phyloP scores from a whole-genome alignment of 1,139 yeast genomes.

The Hyphopichia fennica region DNA sequence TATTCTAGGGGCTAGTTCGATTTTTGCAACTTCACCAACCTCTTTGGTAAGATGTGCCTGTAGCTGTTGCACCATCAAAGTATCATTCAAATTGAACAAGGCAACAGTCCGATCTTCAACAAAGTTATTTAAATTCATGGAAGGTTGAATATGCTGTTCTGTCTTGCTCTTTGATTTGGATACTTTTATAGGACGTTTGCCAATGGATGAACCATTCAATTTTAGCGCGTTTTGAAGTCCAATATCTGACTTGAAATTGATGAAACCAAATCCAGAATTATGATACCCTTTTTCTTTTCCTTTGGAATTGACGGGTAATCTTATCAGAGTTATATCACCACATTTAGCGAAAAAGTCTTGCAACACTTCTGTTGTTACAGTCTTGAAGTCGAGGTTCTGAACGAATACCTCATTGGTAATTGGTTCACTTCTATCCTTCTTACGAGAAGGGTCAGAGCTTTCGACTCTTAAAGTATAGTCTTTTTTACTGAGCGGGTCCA shows the following conservation, averaged over 20 bases:
- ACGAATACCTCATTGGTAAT: constrained; percentile 57
- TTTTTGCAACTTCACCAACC: constrained; percentile 37
- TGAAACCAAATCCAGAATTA: constrained; percentile 60
- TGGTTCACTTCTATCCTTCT: constrained; percentile 37
- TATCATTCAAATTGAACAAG: constrained; percentile 49
- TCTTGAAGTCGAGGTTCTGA: constrained; percentile 47
- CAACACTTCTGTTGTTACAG: constrained; percentile 25
- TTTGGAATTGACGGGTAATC: constrained; percentile 44
- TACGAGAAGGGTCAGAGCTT: constrained; percentile 51
- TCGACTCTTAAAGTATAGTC: constrained; percentile 49
- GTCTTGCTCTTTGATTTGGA: constrained; percentile 25
- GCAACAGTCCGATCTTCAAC: constrained; percentile 27
- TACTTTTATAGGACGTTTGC: constrained; percentile 46
- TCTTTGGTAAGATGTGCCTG: constrained; percentile 25
- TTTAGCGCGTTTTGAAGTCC: constrained; percentile 44
- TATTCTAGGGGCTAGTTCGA: constrained; percentile 49
- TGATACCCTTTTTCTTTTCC: constrained; percentile 25
- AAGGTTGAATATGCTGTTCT: constrained; percentile 15
- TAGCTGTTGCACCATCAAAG: constrained; percentile 45
- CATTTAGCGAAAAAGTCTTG: constrained; percentile 21
- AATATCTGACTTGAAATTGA: constrained; percentile 39
- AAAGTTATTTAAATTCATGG: constrained; percentile 11
- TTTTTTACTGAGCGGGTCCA: constrained; percentile 19
- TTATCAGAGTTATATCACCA: constrained; percentile 48
- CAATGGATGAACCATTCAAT: constrained; percentile 33